Base-by-base conservation (phyloP, 2,329 filamentous ascomycete species). In the Calonectria honghensis region DNA sequence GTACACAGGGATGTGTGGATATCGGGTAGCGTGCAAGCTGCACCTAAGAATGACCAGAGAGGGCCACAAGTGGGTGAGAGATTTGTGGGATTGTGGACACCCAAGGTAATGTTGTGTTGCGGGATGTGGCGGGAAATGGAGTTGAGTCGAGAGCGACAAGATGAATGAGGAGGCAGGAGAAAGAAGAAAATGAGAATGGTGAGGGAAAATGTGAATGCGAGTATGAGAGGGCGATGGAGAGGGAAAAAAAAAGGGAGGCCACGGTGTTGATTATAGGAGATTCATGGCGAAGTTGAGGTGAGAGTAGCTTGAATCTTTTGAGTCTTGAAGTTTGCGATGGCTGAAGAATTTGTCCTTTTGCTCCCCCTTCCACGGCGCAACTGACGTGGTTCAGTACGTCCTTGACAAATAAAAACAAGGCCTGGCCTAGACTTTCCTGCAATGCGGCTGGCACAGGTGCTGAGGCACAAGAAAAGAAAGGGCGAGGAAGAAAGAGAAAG, bases 241-340 rank as follows among this genome's bases (percentile, higher is more conserved):
- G 65, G 50, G 52, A 31, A n/a, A 63, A 63, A 67, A 50, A 54
- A 69, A 45, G 20, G 37, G 45, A 52, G 48, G 70, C 66, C 61
- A 73, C 66, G 70, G 68, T 57, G 67, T 65, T 69, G 73, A 73
- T 79, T 75, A 81, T 75, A 79, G 76, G 70, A 79, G 69, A 70
- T 45, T 45, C 66, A 68, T 68, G 66, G 37, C 37, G 66, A 32
- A 29, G 29, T 68, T 68, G 35, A 41, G 51, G 51, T 29, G 37
- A 48, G 51, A 48, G 41, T 65, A 65, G 20, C 27, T 65, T 68
- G 66, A 27, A 32, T 45, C 50, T 68, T 54, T 39, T 32, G 31
- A 57, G 51, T 45, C 24, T 39, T 32, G 32, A 29, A 50, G 45
- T 52, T 51, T 51, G 64, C 65, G 20, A 68, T 32, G 45, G 65